These are phyloP conservation scores for Omphalotus olearius DNA, from an alignment of 1,284 basidiomycete species.

Conservation along the genomic window DNA sequence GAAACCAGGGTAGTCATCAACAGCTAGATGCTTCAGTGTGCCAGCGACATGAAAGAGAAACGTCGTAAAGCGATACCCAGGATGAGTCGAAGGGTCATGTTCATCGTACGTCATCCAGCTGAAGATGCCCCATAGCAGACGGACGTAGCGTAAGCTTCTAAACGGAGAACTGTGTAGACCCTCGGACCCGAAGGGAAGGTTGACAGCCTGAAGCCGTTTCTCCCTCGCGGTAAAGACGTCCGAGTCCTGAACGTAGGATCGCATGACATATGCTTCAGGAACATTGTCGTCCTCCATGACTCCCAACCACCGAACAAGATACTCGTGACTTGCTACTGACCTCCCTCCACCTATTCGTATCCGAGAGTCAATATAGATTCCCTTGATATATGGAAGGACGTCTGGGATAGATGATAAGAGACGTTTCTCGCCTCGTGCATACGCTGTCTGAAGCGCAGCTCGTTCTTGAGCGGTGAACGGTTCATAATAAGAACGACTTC, in stretches of 20 bases:
- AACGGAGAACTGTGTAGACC: neutral
- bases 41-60: neutral
- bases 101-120: neutral
- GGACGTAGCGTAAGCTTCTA: neutral
- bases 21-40: neutral
- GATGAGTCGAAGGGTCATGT: neutral
- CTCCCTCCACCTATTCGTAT: conserved; percentile 1
- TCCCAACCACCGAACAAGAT: conserved; percentile 4
- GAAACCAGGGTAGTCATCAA: conserved; percentile 7
- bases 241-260: neutral
- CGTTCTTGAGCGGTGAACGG: neutral
- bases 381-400: neutral
- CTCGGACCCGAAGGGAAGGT: conserved; percentile 1
- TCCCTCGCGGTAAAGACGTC: neutral
- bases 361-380: neutral
- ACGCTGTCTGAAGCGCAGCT: neutral
- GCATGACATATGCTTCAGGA: neutral
- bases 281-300: neutral
- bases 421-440: neutral
- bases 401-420: neutral
- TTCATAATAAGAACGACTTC: neutral
- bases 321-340: neutral
- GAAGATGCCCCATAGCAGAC: conserved; percentile 6
- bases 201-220: neutral
- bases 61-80: neutral